Base-by-base conservation (phyloP, 2,329 filamentous ascomycete genomes). In the Colletotrichum sp. region DNA sequence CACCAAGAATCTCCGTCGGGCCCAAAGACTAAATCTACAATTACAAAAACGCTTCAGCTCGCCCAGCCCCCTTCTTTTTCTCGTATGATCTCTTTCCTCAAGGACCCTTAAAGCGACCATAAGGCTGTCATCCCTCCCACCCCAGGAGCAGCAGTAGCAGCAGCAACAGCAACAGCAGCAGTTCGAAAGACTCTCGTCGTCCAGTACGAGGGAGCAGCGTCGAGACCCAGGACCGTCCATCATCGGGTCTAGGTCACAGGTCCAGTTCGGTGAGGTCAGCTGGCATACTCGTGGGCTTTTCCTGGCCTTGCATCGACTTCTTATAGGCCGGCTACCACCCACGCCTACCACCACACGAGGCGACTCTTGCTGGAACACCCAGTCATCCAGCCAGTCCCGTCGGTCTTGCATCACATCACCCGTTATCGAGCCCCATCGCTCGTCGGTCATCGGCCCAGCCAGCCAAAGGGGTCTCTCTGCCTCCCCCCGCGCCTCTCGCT, bases 1-100 rank as follows among this genome's bases (percentile, higher is more conserved):
- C 55, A 62, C 67, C 75, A 67, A 65, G 25, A 63, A 29, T 32
- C 36, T 69, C 70, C 64, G 55, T 69, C 32, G 44, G 39, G 30
- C 70, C 73, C 59, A 69, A 59, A 13, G 57, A 73, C 49, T 27
- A 13, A 76, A 16, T 72, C 27, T 62, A n/a, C 25, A 68, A 74
- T 64, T 77, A 77, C 75, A 77, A 67, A 77, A 77, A 49, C 61
- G 52, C 52, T 71, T 62, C 49, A 29, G 75, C 52, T 67, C 66
- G 39, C 71, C 75, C 55, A 44, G 63, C 75, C 72, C 30, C 62
- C 66, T 11, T 29, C 30, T 30, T 63, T 67, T 44, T 19, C 13
- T 32, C 25, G 12, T n/a, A 22, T 59, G 22, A 19, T 59, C 44
- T 62, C 13, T 52, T 70, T 11, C 49, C 27, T n/a, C 61, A 71